Conservation (phyloP, 176 grass and related monocot genomes). For the Melocanna baccifera region DNA sequence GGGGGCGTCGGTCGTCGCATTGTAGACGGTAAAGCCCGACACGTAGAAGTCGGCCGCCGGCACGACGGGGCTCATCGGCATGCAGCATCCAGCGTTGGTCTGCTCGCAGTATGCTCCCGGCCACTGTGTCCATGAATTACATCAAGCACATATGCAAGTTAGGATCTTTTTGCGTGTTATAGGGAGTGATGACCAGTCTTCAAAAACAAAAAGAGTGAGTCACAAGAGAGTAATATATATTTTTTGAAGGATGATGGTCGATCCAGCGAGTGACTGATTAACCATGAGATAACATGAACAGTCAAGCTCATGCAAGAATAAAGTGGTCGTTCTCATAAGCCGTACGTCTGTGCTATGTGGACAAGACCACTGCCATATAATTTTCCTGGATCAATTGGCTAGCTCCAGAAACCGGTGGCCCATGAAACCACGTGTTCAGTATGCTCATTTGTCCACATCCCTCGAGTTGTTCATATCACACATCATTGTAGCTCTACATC, state of each 20-base stretch:
- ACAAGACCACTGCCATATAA: neutral
- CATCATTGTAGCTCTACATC: neutral
- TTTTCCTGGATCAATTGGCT: neutral
- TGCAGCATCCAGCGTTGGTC: slow-evolving; percentile 29
- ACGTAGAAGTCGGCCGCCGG: slow-evolving; percentile 42
- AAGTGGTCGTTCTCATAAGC: neutral
- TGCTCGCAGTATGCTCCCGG: slow-evolving; percentile 44
- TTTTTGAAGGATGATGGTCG: too few species aligned
- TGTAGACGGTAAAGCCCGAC: slow-evolving; percentile 11
- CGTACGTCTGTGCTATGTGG: neutral
- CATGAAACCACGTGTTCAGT: neutral
- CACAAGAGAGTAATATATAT: too few species aligned
- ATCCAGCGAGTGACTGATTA: neutral
- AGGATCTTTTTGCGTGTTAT: too few species aligned
- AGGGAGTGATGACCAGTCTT: too few species aligned
- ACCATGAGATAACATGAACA: neutral
- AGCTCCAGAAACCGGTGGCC: neutral
- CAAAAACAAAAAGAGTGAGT: too few species aligned
- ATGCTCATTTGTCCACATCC: neutral
- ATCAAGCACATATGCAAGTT: too few species aligned
- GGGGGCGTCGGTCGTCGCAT: neutral
- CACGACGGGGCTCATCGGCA: neutral
- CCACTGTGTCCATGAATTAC: slow-evolving; percentile 30
- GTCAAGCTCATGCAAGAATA: neutral
- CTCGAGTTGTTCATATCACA: neutral